Percentiles rank a stretch among this genome's conserved stretches.
phyloP scores from a whole-genome alignment of 768 basidiomycete species.

The Strobilomyces dryophilus region DNA sequence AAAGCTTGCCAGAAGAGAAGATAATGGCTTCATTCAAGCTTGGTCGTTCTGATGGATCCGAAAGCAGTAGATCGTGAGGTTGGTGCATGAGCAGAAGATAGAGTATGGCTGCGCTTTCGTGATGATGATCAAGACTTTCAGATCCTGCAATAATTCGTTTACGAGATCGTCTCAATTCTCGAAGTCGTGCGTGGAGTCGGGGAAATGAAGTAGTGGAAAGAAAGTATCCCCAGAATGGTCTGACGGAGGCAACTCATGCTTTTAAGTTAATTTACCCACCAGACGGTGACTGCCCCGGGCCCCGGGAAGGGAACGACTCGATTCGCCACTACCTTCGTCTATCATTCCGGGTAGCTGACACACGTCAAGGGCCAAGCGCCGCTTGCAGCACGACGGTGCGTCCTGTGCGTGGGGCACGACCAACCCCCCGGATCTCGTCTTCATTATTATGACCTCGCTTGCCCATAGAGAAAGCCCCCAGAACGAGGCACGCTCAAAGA shows the following conservation, averaged over 20 bases:
- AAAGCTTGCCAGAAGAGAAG: constrained; percentile 14
- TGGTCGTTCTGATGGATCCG: neutral
- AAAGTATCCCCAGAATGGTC: neutral
- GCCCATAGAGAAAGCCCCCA: too few relatives aligned
- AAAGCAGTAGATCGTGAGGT: constrained; percentile 1
- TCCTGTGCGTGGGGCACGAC: neutral
- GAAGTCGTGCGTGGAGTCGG: neutral
- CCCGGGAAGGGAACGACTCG: neutral
- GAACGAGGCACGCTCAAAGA: too few relatives aligned
- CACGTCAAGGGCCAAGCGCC: neutral
- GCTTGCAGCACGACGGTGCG: neutral
- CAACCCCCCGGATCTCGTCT: too few relatives aligned
- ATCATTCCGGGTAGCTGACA: neutral
- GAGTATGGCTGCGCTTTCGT: neutral
- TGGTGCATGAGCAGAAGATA: neutral
- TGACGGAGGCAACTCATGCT: neutral
- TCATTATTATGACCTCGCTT: too few relatives aligned
- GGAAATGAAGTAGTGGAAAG: neutral
- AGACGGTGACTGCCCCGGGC: neutral
- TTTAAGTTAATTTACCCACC: neutral
- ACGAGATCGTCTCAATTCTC: neutral
- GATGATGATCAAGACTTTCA: neutral
- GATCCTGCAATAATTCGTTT: neutral
- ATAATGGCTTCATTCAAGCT: neutral
- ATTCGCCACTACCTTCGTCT: neutral